Percentiles rank a stretch among this genome's conserved stretches.
Conservation (phyloP, 192 early-diverging fungal genomes). For the Spinellus fusiger region DNA sequence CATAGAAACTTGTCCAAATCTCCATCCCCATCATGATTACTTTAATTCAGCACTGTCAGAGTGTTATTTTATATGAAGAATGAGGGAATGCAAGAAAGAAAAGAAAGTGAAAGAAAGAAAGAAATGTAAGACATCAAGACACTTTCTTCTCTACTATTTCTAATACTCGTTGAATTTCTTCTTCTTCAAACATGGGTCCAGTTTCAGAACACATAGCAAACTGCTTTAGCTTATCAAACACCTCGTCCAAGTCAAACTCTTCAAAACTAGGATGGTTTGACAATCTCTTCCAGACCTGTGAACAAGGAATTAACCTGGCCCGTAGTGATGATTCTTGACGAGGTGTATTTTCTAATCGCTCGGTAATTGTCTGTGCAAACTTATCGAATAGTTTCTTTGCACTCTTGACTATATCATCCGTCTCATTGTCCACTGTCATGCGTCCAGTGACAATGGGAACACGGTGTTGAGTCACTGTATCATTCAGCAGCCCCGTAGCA, state of each 20-base stretch:
- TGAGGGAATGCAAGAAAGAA: too few relatives aligned
- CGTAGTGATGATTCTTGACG: neutral
- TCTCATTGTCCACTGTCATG: neutral
- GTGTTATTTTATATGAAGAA: too few relatives aligned
- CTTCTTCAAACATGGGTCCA: constrained; percentile 47
- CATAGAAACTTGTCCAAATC: too few relatives aligned
- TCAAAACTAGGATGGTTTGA: constrained; percentile 52
- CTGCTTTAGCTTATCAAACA: constrained; percentile 40
- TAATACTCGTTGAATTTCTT: constrained; percentile 23
- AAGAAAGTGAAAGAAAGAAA: too few relatives aligned
- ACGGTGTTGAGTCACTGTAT: constrained; percentile 5
- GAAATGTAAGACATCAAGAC: too few relatives aligned
- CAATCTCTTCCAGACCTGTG: constrained; percentile 44
- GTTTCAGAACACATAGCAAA: constrained; percentile 53
- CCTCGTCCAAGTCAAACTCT: constrained; percentile 38
- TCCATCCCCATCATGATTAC: too few relatives aligned
- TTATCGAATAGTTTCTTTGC: neutral
- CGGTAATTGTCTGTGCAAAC: neutral
- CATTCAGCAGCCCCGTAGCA: constrained; percentile 15
- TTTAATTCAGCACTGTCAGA: too few relatives aligned
- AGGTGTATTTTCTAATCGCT: neutral
- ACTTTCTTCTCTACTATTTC: constrained; percentile 4
- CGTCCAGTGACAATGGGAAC: constrained; percentile 21
- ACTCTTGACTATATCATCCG: neutral
- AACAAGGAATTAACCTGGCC: constrained; percentile 28